Evolutionary conservation across 768 basidiomycete species (phyloP), one percentile per base, ranked within the genome.

Genomic region (Mycena belliarum): DNA sequence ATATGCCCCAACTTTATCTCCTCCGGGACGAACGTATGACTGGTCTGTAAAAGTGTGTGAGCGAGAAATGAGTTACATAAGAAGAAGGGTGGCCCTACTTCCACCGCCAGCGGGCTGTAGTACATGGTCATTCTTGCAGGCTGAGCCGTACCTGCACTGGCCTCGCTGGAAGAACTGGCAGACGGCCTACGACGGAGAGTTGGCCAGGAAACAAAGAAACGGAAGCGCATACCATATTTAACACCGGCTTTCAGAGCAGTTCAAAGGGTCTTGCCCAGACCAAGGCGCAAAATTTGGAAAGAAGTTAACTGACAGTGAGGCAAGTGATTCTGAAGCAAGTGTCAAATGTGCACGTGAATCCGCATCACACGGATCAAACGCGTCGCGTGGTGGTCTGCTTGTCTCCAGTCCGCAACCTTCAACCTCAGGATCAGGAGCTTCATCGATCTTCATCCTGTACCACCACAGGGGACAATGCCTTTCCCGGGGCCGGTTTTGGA

Each of bases 11-110:
- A 56, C 57, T 45, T 51, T 56, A 18, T 63, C 57, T 11, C 53
- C 61, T 2, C 61, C 61, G 21, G 61, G 60, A 16, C 61, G 61
- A n/a, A 48, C 28, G 46, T 59, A 63, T 26, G 58, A 57, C 45
- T 59, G 55, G 52, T 63, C 62, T 63, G 18, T 38, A 12, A 20
- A 29, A 25, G 29, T 28, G 28, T 52, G 5, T 53, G 42, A 1
- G 20, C 2, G 33, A 24, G 29, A 32, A 32, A 32, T 6, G 29
- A 12, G 12, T 32, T 6, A 32, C 6, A 6, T 12, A 12, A 32
- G 29, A 32, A 12, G 6, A 32, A 32, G 12, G n/a, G n/a, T 14
- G 43, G 2, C 25, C 49, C 33, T 29, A 57, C 61, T 55, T 42
- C 40, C 52, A 15, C 18, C 37, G 18, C 18, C 52, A 20, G 25